These are phyloP conservation scores for Lachnellula occidentalis DNA, from an alignment of 2,329 filamentous ascomycete genomes.

Conservation along the genomic window DNA sequence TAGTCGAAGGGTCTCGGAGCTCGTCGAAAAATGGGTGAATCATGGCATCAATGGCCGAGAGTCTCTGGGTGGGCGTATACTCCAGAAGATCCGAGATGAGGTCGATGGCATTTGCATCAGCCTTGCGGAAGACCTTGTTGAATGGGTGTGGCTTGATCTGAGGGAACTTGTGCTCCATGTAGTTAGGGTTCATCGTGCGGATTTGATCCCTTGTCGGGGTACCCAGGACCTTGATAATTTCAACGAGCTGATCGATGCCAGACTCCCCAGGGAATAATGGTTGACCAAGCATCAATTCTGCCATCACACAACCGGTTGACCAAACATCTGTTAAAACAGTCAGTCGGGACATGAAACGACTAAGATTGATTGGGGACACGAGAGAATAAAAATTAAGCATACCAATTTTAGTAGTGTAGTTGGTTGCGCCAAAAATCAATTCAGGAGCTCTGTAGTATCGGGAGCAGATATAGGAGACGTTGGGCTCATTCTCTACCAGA, in stretches of 20 bases:
- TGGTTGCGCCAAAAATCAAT: conserved; percentile 96
- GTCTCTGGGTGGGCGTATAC: conserved; percentile 93
- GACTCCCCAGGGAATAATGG: conserved; percentile 97
- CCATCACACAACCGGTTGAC: conserved; percentile 99
- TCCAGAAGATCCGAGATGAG: conserved; percentile 90
- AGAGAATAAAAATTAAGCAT: conserved; percentile 36
- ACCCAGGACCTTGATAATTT: conserved; percentile 98
- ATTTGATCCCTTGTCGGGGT: conserved; percentile 97
- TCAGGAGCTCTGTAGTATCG: conserved; percentile 97
- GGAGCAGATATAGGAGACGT: conserved; percentile 99
- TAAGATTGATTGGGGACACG: background rate
- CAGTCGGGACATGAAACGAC: conserved; percentile 14
- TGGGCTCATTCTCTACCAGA: conserved; percentile 95
- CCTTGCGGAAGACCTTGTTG: conserved; percentile 98
- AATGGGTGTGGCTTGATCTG: conserved; percentile 99
- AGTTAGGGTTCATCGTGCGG: conserved; percentile 99
- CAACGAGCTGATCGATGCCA: conserved; percentile 95
- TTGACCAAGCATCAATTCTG: conserved; percentile 96
- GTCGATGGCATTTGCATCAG: conserved; percentile 86
- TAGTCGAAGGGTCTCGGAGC: conserved; percentile 83
- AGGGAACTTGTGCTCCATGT: conserved; percentile 99
- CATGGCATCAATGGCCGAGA: conserved; percentile 93
- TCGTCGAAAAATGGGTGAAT: conserved; percentile 98
- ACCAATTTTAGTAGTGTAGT: conserved; percentile 99
- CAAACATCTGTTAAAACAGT: conserved; percentile 68